Evolutionary conservation across 768 basidiomycete species (phyloP), one percentile per base, ranked within the genome.

Genomic region (Chalciporus sphaerocephalus): DNA sequence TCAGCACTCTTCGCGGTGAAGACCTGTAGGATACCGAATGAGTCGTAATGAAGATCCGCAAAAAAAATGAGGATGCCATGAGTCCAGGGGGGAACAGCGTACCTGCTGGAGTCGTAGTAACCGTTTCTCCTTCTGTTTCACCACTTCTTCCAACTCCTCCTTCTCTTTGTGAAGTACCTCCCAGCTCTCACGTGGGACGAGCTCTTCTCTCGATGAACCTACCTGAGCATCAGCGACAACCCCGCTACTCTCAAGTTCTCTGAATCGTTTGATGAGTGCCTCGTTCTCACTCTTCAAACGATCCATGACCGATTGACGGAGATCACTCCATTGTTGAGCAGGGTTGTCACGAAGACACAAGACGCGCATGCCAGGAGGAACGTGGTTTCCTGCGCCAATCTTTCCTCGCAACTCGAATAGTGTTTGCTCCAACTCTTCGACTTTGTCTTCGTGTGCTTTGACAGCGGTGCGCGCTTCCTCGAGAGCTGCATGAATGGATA

Each of bases 1-100:
- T 97, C 93, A 47, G 85, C 79, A 8, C 85, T 83, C 64, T 96
- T 97, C 25, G 82, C 80, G 0, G 75, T 69, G 67, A 91, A 96
- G 5, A 94, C 81, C 87, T 92, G 32, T 3, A 27, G n/a, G 35
- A 10, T 10, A 18, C 13, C 10, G 12, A 3, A 2, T 6, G 11
- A 5, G 23, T 24, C 1, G 20, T 22, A 9, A 38, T 13, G 18
- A 5, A 17, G 18, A 32, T 13, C 12, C 27, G 9, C 4, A n/a
- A 5, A 13, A 15, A 6, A 11, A 30, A 32, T 20, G 12, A 21
- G 21, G 10, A 33, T 5, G 24, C 8, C 10, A 17, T 17, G 4
- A 13, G 24, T 16, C 15, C 9, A n/a, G 16, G 6, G 21, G 4
- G 5, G 13, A 25, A 6, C 23, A 9, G 17, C 65, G 25, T 42